These are phyloP conservation scores for Ilyonectria destructans DNA, from an alignment of 2,329 filamentous ascomycete genomes.

Conservation along the genomic window DNA sequence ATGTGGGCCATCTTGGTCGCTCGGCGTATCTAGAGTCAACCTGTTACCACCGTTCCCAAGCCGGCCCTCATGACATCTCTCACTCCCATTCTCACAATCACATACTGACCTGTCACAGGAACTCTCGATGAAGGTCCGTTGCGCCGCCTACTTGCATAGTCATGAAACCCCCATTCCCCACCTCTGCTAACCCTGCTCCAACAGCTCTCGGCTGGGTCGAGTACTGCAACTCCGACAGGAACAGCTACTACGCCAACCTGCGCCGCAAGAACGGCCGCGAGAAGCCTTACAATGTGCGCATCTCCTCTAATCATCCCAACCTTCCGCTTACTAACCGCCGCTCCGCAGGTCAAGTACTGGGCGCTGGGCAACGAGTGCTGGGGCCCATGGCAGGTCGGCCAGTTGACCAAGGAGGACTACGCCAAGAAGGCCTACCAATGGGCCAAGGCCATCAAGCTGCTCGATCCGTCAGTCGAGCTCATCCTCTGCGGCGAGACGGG, in stretches of 20 bases:
- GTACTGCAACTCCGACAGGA: slow-evolving; percentile 85
- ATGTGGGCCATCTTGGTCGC: background rate
- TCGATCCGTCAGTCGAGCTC: slow-evolving; percentile 79
- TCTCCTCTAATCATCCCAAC: background rate
- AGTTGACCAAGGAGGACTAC: slow-evolving; percentile 80
- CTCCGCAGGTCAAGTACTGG: slow-evolving; percentile 81
- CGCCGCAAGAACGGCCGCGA: slow-evolving; percentile 82
- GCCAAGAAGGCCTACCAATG: slow-evolving; percentile 79
- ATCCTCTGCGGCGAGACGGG: slow-evolving; percentile 84
- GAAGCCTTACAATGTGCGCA: slow-evolving; percentile 77
- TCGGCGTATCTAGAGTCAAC: background rate
- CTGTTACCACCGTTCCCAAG: background rate
- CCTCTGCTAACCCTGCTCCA: slow-evolving; percentile 42
- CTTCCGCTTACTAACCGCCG: slow-evolving; percentile 1
- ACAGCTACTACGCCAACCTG: slow-evolving; percentile 88
- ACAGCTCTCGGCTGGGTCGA: slow-evolving; percentile 82
- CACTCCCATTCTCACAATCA: background rate
- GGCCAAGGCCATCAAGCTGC: slow-evolving; percentile 81
- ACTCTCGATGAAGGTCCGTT: slow-evolving; percentile 60
- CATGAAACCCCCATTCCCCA: background rate
- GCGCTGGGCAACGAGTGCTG: slow-evolving; percentile 84
- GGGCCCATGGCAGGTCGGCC: slow-evolving; percentile 78
- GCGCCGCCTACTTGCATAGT: background rate
- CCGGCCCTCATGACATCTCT: background rate
- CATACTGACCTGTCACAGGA: slow-evolving; percentile 38